Percentiles rank a stretch among this genome's conserved stretches.
Evolutionary conservation across 345 rosid genomes (phyloP).

Genomic region (Sisymbrium irio): DNA sequence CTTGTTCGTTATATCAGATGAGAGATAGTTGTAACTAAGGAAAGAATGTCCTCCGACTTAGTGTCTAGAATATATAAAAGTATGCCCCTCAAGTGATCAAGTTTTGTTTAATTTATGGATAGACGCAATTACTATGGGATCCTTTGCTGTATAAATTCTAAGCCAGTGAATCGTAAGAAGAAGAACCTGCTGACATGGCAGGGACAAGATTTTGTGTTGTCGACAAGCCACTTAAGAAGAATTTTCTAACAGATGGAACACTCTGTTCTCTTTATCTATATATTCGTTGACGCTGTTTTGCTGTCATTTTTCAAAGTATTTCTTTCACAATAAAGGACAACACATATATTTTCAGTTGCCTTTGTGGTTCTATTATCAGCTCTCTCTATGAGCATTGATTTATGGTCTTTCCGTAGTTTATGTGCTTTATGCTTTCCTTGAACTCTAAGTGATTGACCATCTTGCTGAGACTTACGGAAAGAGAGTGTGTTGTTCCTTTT

Average conservation of each 20-base stretch:
- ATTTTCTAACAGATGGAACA: constrained; percentile 5
- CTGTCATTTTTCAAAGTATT: background rate
- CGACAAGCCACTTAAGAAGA: background rate
- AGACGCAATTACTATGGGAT: constrained; percentile 25
- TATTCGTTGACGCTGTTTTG: background rate
- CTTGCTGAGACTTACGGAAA: constrained; percentile 12
- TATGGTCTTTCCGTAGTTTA: background rate
- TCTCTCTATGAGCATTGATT: constrained; percentile 4
- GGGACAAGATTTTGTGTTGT: constrained; percentile 17
- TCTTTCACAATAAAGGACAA: background rate
- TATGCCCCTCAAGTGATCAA: background rate
- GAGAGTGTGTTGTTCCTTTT: constrained; percentile 14
- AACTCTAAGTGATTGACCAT: background rate
- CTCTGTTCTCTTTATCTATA: background rate
- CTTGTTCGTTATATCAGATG: constrained; percentile 13
- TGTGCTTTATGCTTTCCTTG: constrained; percentile 13
- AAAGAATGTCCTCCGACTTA: background rate
- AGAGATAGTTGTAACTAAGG: background rate
- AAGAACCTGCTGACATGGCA: constrained; percentile 18
- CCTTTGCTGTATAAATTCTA: constrained; percentile 24
- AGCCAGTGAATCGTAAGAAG: constrained; percentile 13
- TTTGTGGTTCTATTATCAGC: background rate
- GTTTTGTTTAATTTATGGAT: constrained; percentile 22
- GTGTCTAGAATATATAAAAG: background rate
- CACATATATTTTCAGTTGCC: background rate